These are phyloP conservation scores for Crithidia thermophila DNA, from an alignment of 208 protist species.

Conservation along the genomic window DNA sequence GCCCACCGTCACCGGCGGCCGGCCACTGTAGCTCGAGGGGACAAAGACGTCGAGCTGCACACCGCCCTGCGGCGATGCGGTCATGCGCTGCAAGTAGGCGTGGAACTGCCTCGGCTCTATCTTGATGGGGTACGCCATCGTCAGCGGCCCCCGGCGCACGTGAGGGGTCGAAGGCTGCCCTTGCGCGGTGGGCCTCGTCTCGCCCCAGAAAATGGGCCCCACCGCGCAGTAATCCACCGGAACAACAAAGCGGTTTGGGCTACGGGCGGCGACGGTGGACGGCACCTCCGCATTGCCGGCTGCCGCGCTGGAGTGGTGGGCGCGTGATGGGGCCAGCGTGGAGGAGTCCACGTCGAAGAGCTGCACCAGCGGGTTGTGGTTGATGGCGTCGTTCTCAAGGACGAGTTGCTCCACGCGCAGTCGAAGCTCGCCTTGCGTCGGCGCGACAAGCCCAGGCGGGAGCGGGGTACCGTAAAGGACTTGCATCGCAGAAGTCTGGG, in stretches of 20 bases:
- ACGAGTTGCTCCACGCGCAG: conserved; percentile 84
- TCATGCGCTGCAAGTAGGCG: conserved; percentile 72
- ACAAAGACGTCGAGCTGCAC: conserved; percentile 81
- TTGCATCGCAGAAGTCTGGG: conserved; percentile 24
- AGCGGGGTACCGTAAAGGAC: conserved; percentile 73
- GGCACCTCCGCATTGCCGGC: background rate
- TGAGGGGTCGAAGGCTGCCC: conserved; percentile 71
- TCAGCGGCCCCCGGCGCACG: conserved; percentile 47
- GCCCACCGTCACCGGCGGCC: conserved; percentile 60
- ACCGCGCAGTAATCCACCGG: conserved; percentile 82
- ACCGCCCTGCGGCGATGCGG: conserved; percentile 49
- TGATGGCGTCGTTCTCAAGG: conserved; percentile 68
- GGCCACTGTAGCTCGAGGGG: conserved; percentile 82
- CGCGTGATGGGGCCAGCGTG: no score
- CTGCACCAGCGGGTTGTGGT: conserved; percentile 55
- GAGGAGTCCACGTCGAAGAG: conserved; percentile 25
- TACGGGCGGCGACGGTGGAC: conserved; percentile 11
- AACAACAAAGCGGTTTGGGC: conserved; percentile 61
- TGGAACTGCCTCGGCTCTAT: conserved; percentile 47
- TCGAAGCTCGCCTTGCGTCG: conserved; percentile 80
- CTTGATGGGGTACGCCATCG: conserved; percentile 83
- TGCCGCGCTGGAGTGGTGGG: background rate
- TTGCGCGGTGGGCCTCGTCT: conserved; percentile 54
- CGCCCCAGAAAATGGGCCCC: conserved; percentile 81
- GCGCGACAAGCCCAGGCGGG: conserved; percentile 65